Conservation (phyloP, 2,329 filamentous ascomycete genomes). For the Gyromitra esculenta region DNA sequence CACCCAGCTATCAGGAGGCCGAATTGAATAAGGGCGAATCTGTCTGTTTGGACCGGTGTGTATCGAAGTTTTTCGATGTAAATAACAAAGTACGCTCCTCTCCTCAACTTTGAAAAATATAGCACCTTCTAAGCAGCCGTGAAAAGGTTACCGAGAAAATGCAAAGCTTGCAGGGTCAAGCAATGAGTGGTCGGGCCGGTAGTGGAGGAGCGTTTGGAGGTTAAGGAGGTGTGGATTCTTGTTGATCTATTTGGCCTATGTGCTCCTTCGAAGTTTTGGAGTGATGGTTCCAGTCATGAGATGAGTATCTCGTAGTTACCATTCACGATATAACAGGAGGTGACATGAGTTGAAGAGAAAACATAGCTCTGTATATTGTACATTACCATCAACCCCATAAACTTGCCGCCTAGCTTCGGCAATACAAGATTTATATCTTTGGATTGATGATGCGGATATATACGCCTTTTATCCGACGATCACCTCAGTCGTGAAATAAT, state of each 20-base stretch:
- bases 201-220: conserved; percentile 36
- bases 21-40: conserved; percentile 99
- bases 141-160: conserved; percentile 53
- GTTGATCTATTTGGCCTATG: conserved; percentile 26
- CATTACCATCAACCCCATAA: conserved; percentile 31
- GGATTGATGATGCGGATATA: background rate
- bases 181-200: conserved; percentile 40
- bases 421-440: conserved; percentile 9
- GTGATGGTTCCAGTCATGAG: background rate
- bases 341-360: background rate
- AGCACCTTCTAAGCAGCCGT: conserved; percentile 10
- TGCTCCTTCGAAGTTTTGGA: conserved; percentile 1
- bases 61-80: conserved; percentile 98
- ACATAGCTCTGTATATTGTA: conserved; percentile 42
- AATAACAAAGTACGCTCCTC: conserved; percentile 81
- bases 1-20: conserved; percentile 88
- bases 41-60: conserved; percentile 97
- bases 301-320: conserved; percentile 8
- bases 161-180: conserved; percentile 51
- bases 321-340: conserved; percentile 20
- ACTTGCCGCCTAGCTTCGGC: conserved; percentile 4
- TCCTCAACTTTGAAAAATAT: background rate
- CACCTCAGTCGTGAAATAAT: background rate
- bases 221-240: conserved; percentile 18
- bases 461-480: background rate